Evolutionary conservation across 169 alveolate species (phyloP).

Genomic region (Eimeria tenella): DNA sequence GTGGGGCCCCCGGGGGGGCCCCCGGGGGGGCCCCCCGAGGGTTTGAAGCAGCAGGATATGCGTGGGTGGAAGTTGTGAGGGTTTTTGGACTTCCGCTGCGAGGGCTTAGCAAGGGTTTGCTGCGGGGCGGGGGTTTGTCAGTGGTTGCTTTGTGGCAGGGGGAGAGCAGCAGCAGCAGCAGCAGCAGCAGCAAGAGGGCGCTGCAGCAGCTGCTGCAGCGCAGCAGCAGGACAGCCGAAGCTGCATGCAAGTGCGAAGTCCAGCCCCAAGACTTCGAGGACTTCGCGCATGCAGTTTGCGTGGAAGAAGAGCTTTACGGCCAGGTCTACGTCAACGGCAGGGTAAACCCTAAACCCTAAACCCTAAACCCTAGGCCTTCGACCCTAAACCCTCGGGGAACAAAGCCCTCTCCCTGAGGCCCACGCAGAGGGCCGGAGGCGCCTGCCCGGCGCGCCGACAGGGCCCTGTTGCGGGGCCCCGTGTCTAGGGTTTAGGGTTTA

Average conservation of each 20-base stretch:
- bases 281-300: neutral
- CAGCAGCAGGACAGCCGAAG: neutral
- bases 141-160: neutral
- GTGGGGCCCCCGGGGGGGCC: no score
- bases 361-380: neutral
- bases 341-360: neutral
- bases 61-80: neutral
- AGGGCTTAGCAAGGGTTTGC: neutral
- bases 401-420: neutral
- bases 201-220: neutral
- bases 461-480: neutral
- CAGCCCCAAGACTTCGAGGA: neutral
- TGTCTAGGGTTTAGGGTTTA: neutral
- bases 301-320: neutral
- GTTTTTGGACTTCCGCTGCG: neutral
- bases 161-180: neutral
- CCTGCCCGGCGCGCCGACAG: neutral
- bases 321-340: neutral
- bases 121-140: neutral
- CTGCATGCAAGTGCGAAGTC: neutral
- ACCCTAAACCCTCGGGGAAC: neutral
- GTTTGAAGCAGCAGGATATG: no score
- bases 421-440: neutral
- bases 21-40: no score
- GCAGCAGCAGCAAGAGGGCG: conserved; percentile 6